Evolutionary conservation across 208 protist genomes (phyloP).

Genomic region (Leishmania major): DNA sequence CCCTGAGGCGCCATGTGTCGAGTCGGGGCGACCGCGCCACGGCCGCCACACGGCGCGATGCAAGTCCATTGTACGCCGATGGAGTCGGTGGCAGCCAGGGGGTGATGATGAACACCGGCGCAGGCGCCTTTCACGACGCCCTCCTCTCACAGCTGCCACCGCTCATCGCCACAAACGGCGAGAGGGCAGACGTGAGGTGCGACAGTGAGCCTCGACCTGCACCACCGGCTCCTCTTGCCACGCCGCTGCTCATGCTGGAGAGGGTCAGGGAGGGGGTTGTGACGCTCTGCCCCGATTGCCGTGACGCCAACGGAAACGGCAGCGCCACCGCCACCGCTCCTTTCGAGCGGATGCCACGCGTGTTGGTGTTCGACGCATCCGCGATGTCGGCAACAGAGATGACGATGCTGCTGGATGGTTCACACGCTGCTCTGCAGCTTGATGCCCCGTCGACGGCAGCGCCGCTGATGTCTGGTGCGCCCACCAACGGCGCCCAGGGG

Average conservation of each 20-base stretch:
- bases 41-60: not conserved
- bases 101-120: constrained; percentile 3
- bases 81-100: not conserved
- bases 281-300: constrained; percentile 2
- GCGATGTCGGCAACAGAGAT: constrained; percentile 45
- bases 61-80: constrained; percentile 5
- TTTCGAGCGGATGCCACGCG: constrained; percentile 25
- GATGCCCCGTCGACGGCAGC: constrained; percentile 5
- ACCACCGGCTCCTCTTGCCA: not conserved
- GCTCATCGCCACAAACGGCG: not conserved
- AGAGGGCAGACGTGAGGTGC: not conserved
- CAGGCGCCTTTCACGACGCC: constrained; percentile 38
- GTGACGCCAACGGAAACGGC: not conserved
- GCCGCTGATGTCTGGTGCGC: not conserved
- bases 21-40: not conserved
- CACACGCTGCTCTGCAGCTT: constrained; percentile 27
- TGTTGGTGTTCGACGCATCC: constrained; percentile 50
- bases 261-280: constrained; percentile 11
- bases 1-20: not conserved
- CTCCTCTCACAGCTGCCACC: constrained; percentile 42
- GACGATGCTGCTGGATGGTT: constrained; percentile 51
- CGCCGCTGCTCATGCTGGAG: constrained; percentile 3
- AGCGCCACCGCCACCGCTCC: not conserved
- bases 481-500: not conserved
- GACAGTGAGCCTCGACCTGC: not conserved